These are phyloP conservation scores for Macrophomina tecta DNA, from an alignment of 2,329 filamentous ascomycete species.

Conservation along the genomic window DNA sequence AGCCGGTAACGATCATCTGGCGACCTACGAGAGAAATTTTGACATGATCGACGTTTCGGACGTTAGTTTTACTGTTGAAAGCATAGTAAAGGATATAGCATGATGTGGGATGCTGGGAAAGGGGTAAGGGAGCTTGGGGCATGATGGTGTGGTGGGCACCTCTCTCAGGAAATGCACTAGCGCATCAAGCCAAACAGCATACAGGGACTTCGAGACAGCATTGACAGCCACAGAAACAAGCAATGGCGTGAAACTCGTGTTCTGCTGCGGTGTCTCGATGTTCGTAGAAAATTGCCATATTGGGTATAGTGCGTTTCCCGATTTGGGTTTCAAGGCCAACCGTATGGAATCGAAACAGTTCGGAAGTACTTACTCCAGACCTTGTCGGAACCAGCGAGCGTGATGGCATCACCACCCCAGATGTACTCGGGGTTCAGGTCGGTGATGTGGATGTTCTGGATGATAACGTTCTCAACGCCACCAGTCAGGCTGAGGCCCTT, in stretches of 20 bases:
- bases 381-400: constrained; percentile 42
- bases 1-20: constrained; percentile 48
- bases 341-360: constrained; percentile 30
- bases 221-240: neutral
- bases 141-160: neutral
- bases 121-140: neutral
- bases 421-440: constrained; percentile 47
- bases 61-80: no score
- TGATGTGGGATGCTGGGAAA: no score
- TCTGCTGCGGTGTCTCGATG: neutral
- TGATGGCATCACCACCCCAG: constrained; percentile 49
- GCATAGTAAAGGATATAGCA: no score
- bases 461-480: constrained; percentile 45
- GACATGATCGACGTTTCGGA: neutral
- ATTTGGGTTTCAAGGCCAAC: neutral
- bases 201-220: neutral
- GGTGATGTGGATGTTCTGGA: constrained; percentile 50
- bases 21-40: constrained; percentile 52
- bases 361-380: constrained; percentile 38
- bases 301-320: constrained; percentile 6
- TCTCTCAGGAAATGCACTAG: neutral
- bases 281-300: constrained; percentile 2
- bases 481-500: constrained; percentile 48
- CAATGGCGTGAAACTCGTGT: neutral
- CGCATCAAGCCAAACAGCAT: neutral